phyloP scores from a whole-genome alignment of 305 asterid genomes.

The Plantago rigida region DNA sequence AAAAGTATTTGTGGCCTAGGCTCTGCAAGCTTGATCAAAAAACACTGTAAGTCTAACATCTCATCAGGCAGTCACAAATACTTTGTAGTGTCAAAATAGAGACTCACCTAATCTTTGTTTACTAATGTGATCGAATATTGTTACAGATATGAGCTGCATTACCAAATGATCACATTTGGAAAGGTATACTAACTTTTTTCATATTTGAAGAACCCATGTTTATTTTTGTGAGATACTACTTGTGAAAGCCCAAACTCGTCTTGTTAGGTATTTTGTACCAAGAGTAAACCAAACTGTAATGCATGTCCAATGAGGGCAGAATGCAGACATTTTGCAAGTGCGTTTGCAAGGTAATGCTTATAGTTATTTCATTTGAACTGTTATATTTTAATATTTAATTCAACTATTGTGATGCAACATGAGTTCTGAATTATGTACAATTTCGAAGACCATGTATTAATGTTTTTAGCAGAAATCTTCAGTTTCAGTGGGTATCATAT shows the following conservation, averaged over 20 bases:
- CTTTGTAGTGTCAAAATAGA: background rate
- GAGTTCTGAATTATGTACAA: too few species aligned
- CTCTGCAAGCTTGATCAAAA: constrained; percentile 29
- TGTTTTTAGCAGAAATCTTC: too few species aligned
- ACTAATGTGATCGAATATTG: background rate
- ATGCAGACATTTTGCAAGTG: constrained; percentile 33
- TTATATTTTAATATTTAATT: background rate
- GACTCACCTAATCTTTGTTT: background rate
- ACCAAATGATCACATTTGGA: constrained; percentile 40
- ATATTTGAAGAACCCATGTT: background rate
- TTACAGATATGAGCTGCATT: constrained; percentile 43
- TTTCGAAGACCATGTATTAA: too few species aligned
- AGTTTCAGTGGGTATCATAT: too few species aligned
- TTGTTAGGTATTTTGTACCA: constrained; percentile 36
- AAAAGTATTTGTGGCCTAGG: constrained; percentile 36
- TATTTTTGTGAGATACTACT: too few species aligned
- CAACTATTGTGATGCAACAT: too few species aligned
- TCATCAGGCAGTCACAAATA: background rate
- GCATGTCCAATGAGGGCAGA: constrained; percentile 40
- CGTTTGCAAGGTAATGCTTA: constrained; percentile 28
- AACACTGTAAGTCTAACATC: constrained; percentile 27
- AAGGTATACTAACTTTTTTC: constrained; percentile 28
- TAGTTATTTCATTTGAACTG: background rate
- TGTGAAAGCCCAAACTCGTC: background rate
- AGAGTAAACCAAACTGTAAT: constrained; percentile 36